phyloP scores from a whole-genome alignment of 768 basidiomycete genomes.

The Leccinellum albellum region DNA sequence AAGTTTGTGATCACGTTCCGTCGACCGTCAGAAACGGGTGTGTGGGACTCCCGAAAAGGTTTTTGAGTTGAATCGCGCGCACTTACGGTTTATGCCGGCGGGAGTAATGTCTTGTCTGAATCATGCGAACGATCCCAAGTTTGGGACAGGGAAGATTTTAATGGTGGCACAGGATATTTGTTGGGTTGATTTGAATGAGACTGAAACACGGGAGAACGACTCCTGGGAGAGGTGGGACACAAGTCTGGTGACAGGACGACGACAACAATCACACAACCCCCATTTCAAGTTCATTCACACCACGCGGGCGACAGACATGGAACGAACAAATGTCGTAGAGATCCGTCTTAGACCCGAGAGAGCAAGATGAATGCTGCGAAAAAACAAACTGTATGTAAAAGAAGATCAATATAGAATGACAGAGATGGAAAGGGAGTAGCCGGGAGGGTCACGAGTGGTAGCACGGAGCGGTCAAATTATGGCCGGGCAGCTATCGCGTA shows the following conservation, averaged over 20 bases:
- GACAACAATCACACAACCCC: constrained; percentile 1
- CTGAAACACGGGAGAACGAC: constrained; percentile 22
- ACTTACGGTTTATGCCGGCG: constrained; percentile 9
- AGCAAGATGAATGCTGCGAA: constrained; percentile 14
- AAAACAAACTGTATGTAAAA: constrained; percentile 29
- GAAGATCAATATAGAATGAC: constrained; percentile 22
- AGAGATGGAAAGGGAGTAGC: constrained; percentile 23
- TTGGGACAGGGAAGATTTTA: constrained; percentile 1
- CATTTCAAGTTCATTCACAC: constrained; percentile 6
- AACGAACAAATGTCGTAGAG: constrained; percentile 22
- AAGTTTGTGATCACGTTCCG: constrained; percentile 2
- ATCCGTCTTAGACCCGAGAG: constrained; percentile 32
- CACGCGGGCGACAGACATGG: constrained; percentile 22
- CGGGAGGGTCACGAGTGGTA: constrained; percentile 2
- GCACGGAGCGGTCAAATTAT: constrained; percentile 29
- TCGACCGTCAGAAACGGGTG: constrained; percentile 6
- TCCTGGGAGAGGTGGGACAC: constrained; percentile 17
- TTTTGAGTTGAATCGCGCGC: constrained; percentile 1
- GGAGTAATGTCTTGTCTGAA: constrained; percentile 10
- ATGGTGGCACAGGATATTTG: constrained; percentile 1
- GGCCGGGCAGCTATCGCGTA: constrained; percentile 26
- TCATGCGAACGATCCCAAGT: constrained; percentile 5
- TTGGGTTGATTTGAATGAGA: constrained; percentile 8
- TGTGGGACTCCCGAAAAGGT: background rate
- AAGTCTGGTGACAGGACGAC: constrained; percentile 12